Evolutionary conservation across 306 rosid species (phyloP).

Genomic region (Casuarina cunninghamiana): DNA sequence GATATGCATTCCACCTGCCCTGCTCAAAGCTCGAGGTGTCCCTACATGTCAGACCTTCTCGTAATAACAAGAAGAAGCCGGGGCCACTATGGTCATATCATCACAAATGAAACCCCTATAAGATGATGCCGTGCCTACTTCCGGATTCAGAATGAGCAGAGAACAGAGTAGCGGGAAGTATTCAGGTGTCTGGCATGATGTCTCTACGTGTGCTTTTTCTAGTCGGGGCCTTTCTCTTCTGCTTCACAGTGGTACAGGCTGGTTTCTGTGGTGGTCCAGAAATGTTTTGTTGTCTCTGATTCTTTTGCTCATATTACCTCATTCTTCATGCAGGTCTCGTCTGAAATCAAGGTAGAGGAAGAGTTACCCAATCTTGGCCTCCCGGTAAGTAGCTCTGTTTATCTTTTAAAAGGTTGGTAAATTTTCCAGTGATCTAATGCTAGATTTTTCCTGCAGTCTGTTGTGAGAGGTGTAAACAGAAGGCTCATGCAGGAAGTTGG

Average conservation of each 20-base stretch:
- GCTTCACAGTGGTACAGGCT: constrained; percentile 11
- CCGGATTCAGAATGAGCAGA: not conserved
- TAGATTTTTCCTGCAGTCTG: constrained; percentile 16
- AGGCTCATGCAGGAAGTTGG: constrained; percentile 50
- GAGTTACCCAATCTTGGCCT: constrained; percentile 11
- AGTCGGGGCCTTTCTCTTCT: constrained; percentile 20
- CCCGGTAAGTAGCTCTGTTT: not conserved
- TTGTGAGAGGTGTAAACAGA: constrained; percentile 48
- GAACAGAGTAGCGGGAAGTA: not conserved
- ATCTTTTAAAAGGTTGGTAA: not conserved
- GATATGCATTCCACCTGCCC: too few species aligned
- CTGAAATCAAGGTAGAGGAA: constrained; percentile 42
- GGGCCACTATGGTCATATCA: constrained; percentile 1
- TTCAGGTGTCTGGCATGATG: constrained; percentile 19
- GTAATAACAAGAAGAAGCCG: not conserved
- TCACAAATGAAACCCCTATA: not conserved
- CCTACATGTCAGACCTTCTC: not conserved
- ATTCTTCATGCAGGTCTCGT: constrained; percentile 39
- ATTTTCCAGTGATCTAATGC: not conserved
- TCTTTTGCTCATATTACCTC: not conserved
- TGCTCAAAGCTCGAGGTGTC: not conserved
- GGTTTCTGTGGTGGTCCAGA: not conserved
- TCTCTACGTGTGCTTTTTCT: constrained; percentile 36
- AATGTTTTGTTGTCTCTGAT: not conserved
- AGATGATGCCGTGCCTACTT: not conserved